Percentiles rank a stretch among this genome's conserved stretches.
These are phyloP conservation scores for Sporothrix brunneoviolacea DNA, from an alignment of 2,329 filamentous ascomycete genomes.

Conservation along the genomic window DNA sequence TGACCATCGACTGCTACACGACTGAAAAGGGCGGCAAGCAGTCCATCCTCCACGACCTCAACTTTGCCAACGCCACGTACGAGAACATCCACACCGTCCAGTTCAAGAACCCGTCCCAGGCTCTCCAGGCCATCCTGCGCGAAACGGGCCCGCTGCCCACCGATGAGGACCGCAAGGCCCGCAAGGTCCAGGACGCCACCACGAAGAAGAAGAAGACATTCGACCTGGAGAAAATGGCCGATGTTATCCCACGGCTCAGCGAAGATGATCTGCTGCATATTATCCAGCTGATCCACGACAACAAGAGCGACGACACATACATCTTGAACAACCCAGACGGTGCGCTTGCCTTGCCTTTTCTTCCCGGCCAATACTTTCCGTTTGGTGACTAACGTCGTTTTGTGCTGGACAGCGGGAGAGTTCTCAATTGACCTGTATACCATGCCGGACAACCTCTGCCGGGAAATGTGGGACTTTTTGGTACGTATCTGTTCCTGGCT, in stretches of 20 bases:
- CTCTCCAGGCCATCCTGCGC: constrained; percentile 69
- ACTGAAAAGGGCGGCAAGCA: constrained; percentile 82
- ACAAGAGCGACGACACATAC: constrained; percentile 90
- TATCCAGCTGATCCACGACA: constrained; percentile 96
- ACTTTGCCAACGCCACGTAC: constrained; percentile 77
- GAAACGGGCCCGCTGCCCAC: constrained; percentile 82
- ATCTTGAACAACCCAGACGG: constrained; percentile 96
- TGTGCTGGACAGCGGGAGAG: constrained; percentile 70
- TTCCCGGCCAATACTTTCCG: neutral
- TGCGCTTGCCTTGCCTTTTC: constrained; percentile 32
- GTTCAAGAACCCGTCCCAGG: constrained; percentile 89
- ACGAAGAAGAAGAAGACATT: constrained; percentile 70
- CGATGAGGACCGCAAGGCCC: constrained; percentile 58
- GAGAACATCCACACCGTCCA: constrained; percentile 73
- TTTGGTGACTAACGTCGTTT: constrained; percentile 22
- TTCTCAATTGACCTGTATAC: constrained; percentile 98
- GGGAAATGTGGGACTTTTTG: constrained; percentile 90
- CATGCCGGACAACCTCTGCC: constrained; percentile 81
- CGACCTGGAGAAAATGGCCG: constrained; percentile 96
- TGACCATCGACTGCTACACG: constrained; percentile 75
- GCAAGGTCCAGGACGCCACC: constrained; percentile 57
- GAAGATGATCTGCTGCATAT: constrained; percentile 93
- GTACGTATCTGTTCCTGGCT: constrained; percentile 32
- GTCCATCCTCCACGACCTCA: constrained; percentile 77
- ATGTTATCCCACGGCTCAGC: constrained; percentile 77